These are phyloP conservation scores for Podospora bellae-mahoneyi DNA, from an alignment of 495 filamentous ascomycete species.

Conservation along the genomic window DNA sequence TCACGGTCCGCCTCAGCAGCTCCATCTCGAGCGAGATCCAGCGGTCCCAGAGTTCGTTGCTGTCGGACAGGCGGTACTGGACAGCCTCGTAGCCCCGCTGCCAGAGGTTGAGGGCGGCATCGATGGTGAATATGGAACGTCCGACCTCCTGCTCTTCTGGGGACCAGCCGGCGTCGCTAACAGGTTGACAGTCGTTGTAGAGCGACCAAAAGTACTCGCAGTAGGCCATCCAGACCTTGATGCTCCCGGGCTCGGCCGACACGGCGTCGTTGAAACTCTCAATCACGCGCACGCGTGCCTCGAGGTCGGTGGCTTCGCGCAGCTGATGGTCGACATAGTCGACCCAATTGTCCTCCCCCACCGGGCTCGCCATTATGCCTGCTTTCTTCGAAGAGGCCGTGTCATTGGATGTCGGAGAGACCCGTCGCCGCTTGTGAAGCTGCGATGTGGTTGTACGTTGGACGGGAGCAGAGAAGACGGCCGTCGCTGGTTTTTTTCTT, in stretches of 20 bases:
- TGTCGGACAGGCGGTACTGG: constrained; percentile 77
- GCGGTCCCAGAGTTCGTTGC: constrained; percentile 84
- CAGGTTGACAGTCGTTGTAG: constrained; percentile 60
- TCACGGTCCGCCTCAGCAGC: constrained; percentile 52
- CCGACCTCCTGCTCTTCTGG: constrained; percentile 73
- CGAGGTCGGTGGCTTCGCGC: constrained; percentile 49
- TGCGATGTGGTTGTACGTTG: neutral
- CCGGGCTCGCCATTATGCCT: constrained; percentile 49
- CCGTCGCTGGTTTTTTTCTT: neutral
- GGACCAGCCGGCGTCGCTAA: constrained; percentile 59
- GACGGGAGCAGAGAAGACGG: neutral
- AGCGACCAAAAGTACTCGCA: constrained; percentile 81
- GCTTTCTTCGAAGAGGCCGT: constrained; percentile 23
- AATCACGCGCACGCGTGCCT: constrained; percentile 65
- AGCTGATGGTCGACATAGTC: constrained; percentile 51
- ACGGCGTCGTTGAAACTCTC: constrained; percentile 79
- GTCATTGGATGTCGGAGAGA: constrained; percentile 25
- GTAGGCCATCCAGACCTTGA: constrained; percentile 83
- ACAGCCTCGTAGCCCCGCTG: constrained; percentile 72
- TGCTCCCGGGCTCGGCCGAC: constrained; percentile 75
- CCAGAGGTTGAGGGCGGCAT: constrained; percentile 74
- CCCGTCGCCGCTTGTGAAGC: constrained; percentile 1
- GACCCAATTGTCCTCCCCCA: constrained; percentile 56
- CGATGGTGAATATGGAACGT: constrained; percentile 74
- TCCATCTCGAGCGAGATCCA: constrained; percentile 62